Conservation (phyloP, 2,329 filamentous ascomycete genomes). For the Nigrospora sphaerica region DNA sequence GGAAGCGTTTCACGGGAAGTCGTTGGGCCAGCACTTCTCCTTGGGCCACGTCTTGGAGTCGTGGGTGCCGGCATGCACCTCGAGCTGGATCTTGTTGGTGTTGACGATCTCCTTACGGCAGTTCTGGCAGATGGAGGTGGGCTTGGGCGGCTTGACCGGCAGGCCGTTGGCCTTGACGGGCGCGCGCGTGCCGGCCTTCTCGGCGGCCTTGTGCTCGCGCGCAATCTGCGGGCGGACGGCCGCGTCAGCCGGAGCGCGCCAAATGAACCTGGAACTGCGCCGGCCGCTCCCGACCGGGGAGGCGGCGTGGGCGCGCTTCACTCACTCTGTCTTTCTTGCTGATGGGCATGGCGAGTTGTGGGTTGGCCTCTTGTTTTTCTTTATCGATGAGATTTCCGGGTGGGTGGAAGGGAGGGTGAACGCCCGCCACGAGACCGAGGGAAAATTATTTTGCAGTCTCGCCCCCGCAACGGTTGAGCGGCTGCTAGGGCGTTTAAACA, state of each 20-base stretch:
- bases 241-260: neutral
- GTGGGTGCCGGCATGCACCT: slow-evolving; percentile 45
- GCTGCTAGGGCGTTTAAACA: neutral
- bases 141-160: slow-evolving; percentile 46
- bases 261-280: neutral
- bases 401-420: neutral
- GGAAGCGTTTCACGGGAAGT: slow-evolving; percentile 21
- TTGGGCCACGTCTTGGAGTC: slow-evolving; percentile 42
- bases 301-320: neutral
- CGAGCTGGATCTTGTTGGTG: slow-evolving; percentile 42
- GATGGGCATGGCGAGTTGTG: slow-evolving; percentile 5
- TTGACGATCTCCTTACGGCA: slow-evolving; percentile 44
- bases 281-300: neutral
- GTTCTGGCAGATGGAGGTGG: slow-evolving; percentile 42
- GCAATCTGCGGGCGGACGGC: slow-evolving; percentile 29
- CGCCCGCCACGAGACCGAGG: neutral
- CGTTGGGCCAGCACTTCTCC: slow-evolving; percentile 52
- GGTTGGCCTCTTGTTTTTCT: neutral
- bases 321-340: slow-evolving; percentile 9
- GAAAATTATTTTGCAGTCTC: neutral
- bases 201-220: slow-evolving; percentile 49
- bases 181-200: slow-evolving; percentile 44
- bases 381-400: neutral
- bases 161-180: slow-evolving; percentile 48
- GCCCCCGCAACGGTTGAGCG: neutral